Percentiles rank a stretch among this genome's conserved stretches.
These are phyloP conservation scores for Gossypium turneri DNA, from an alignment of 345 rosid species.

Conservation along the genomic window DNA sequence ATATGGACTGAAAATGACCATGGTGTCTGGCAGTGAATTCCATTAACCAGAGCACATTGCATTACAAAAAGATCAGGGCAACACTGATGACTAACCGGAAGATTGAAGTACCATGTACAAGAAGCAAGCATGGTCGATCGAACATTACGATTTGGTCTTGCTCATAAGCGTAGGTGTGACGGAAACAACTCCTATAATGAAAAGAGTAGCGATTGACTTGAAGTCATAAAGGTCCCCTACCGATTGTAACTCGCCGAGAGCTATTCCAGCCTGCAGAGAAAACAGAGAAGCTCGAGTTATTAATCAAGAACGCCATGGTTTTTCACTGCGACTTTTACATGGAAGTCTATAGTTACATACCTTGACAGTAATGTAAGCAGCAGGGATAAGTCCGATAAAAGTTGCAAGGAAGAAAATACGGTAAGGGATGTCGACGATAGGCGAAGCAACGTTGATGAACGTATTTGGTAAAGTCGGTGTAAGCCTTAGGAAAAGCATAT, in stretches of 20 bases:
- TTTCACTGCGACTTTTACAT: neutral
- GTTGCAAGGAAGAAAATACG: conserved; percentile 84
- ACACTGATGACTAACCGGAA: conserved; percentile 4
- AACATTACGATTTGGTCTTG: conserved; percentile 41
- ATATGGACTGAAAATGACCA: too few species aligned
- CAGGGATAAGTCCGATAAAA: conserved; percentile 83
- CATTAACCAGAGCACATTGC: conserved; percentile 6
- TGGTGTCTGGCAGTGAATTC: neutral
- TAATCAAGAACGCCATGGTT: neutral
- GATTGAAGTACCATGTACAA: conserved; percentile 16
- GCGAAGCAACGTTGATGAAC: conserved; percentile 90
- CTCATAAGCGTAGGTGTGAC: conserved; percentile 69
- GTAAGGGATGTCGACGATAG: conserved; percentile 82
- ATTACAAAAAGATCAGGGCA: conserved; percentile 3
- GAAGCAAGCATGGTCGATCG: conserved; percentile 6
- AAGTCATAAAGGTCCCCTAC: conserved; percentile 81
- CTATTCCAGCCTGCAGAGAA: conserved; percentile 70
- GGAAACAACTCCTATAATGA: conserved; percentile 70
- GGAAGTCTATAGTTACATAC: conserved; percentile 28
- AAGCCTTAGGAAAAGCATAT: conserved; percentile 87
- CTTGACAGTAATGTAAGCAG: conserved; percentile 89
- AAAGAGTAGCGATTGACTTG: conserved; percentile 70
- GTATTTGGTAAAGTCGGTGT: conserved; percentile 93
- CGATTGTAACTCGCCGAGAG: conserved; percentile 80
- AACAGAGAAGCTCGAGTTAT: neutral